Base-by-base conservation (phyloP, 2,329 filamentous ascomycete species). In the Ceratocystis diversiconidia region DNA sequence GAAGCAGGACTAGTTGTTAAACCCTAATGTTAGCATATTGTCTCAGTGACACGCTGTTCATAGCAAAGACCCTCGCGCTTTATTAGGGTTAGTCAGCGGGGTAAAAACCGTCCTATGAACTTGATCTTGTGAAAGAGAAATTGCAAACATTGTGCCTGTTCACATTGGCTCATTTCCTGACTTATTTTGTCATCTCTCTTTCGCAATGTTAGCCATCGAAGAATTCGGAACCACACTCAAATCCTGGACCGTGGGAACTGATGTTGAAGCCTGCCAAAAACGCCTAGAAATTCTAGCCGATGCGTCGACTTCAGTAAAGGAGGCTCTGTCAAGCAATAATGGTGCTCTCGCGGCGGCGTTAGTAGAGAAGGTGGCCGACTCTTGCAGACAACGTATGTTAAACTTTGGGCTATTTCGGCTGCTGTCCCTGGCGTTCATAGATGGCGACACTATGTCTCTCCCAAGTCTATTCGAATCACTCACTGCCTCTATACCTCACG, bases 361-460 rank as follows among this genome's bases (percentile, higher is more conserved):
- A 57, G 52, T 66, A n/a, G 43, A 66, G 30, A 61, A 63, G 19
- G 28, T 66, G 43, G 65, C 65, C 7, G 62, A 66, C 57, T 62
- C 62, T 10, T 64, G 65, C 44, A 66, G 65, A 66, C 65, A 66
- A 48, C 61, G 65, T 66, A 66, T 65, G 19, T 65, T 36, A 41
- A 4, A 2, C 25, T 12, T 60, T 22, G 19, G 19, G 43, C 61
- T 41, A 43, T 46, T 62, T 41, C 36, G 10, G 36, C 10, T n/a
- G 10, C 32, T 32, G 25, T 48, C 25, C 61, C 25, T 52, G 25
- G 25, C 30, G 7, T 57, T 22, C 32, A 25, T 57, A 41, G 48
- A 43, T 41, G 57, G 28, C 30, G 4, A 22, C 55, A 36, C 12
- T 8, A 12, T 50, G 19, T 25, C 44, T 50, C 1, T 12, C 36